Percentiles rank a stretch among this genome's conserved stretches.
phyloP scores from a whole-genome alignment of 1,139 yeast genomes.

The Candida tetrigidarum region DNA sequence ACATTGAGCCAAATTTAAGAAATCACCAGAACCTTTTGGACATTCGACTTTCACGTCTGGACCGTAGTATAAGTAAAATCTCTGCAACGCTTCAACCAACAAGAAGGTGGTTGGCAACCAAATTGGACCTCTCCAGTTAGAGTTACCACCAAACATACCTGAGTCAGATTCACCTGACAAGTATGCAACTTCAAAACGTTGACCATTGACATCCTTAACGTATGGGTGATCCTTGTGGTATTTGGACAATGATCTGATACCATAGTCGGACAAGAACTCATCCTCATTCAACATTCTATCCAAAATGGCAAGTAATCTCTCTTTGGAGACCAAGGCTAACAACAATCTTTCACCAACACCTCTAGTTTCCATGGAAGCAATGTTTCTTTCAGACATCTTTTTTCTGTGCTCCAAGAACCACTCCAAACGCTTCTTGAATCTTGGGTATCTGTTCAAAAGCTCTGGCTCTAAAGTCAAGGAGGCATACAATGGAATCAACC shows the following conservation, averaged over 20 bases:
- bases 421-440: conserved; percentile 80
- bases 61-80: conserved; percentile 91
- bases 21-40: conserved; percentile 86
- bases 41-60: conserved; percentile 86
- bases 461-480: conserved; percentile 90
- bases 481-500: conserved; percentile 92
- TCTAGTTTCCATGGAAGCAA: conserved; percentile 83
- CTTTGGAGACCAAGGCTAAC: conserved; percentile 81
- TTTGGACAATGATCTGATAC: conserved; percentile 89
- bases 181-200: conserved; percentile 73
- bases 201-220: conserved; percentile 84
- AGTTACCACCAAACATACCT: conserved; percentile 96
- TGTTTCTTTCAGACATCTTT: conserved; percentile 80
- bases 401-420: conserved; percentile 84
- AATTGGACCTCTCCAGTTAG: conserved; percentile 99
- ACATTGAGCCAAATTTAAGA: conserved; percentile 84
- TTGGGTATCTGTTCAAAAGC: conserved; percentile 75
- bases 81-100: conserved; percentile 84
- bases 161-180: conserved; percentile 94
- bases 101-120: conserved; percentile 97
- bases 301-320: conserved; percentile 75
- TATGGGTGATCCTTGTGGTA: conserved; percentile 88
- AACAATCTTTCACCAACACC: conserved; percentile 89
- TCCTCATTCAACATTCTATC: conserved; percentile 85
- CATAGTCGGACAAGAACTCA: conserved; percentile 86